A percentile compares a stretch with the other conserved stretches of the same genome.
Conservation (phyloP, 257 asterid species). For the Solanum sparsipilum region DNA sequence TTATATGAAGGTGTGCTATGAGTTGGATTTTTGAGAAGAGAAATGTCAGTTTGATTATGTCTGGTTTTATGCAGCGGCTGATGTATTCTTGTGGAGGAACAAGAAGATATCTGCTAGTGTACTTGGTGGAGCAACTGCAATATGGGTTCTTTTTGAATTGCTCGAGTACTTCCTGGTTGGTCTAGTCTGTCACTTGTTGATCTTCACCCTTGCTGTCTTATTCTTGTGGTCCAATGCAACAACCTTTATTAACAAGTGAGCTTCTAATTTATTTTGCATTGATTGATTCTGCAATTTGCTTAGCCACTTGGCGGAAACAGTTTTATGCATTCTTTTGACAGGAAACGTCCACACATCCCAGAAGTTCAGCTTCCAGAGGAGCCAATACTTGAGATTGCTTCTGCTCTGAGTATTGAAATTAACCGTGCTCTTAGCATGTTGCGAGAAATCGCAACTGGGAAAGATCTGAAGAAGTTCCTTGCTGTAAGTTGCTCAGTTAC, state of each 20-base stretch:
- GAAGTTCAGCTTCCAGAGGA: slow-evolving; percentile 56
- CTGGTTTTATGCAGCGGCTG: not conserved
- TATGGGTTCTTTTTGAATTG: slow-evolving; percentile 1
- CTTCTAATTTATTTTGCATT: not conserved
- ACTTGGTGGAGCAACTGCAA: not conserved
- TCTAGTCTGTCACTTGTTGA: slow-evolving; percentile 48
- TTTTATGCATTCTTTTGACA: slow-evolving; percentile 9
- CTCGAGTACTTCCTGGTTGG: slow-evolving; percentile 50
- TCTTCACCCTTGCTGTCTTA: slow-evolving; percentile 38
- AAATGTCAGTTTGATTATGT: not conserved
- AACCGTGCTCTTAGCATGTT: slow-evolving; percentile 36
- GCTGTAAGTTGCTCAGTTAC: slow-evolving; percentile 26
- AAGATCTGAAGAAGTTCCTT: slow-evolving; percentile 67
- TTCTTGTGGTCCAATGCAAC: slow-evolving; percentile 81
- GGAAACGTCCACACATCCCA: slow-evolving; percentile 65
- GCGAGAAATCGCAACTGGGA: slow-evolving; percentile 65
- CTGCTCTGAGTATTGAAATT: slow-evolving; percentile 46
- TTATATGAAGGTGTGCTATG: not conserved
- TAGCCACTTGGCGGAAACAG: not conserved
- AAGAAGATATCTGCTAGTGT: slow-evolving; percentile 1
- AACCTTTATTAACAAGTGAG: slow-evolving; percentile 61
- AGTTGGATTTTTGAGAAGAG: not conserved
- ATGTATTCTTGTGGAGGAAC: slow-evolving; percentile 1
- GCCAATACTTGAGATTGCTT: slow-evolving; percentile 47
- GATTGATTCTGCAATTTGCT: not conserved